Percentiles rank a stretch among this genome's conserved stretches.
These are phyloP conservation scores for Pseudopediastrum boryanum DNA, from an alignment of 139 green algal genomes.

Conservation along the genomic window DNA sequence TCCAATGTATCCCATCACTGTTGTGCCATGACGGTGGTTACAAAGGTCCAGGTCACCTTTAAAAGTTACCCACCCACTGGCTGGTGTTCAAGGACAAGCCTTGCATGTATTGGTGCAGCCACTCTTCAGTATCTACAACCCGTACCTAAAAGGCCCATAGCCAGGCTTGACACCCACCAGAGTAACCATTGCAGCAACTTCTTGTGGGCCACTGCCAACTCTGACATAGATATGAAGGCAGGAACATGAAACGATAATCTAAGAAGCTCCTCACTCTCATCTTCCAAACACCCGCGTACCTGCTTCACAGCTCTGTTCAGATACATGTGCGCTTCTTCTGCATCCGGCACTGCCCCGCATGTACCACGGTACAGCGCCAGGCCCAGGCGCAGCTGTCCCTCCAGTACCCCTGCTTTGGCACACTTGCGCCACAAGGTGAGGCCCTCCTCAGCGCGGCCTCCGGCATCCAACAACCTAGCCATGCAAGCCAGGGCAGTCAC, in stretches of 20 bases:
- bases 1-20: too few species aligned
- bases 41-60: too few species aligned
- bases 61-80: too few species aligned
- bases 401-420: constrained; percentile 21
- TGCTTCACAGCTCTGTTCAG: constrained; percentile 25
- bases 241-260: neutral
- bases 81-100: too few species aligned
- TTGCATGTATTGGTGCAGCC: constrained; percentile 1
- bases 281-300: neutral
- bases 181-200: too few species aligned
- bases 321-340: constrained; percentile 28
- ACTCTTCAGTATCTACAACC: neutral
- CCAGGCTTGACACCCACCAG: too few species aligned
- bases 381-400: constrained; percentile 20
- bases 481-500: constrained; percentile 7
- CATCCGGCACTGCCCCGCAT: neutral
- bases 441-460: neutral
- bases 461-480: constrained; percentile 24
- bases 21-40: too few species aligned
- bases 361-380: constrained; percentile 25
- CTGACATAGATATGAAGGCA: neutral
- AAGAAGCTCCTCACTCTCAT: neutral
- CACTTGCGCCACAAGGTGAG: constrained; percentile 20
- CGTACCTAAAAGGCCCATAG: too few species aligned
- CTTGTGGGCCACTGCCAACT: too few species aligned